These are phyloP conservation scores for Nidularia pulvinata DNA, from an alignment of 768 basidiomycete species.

Conservation along the genomic window DNA sequence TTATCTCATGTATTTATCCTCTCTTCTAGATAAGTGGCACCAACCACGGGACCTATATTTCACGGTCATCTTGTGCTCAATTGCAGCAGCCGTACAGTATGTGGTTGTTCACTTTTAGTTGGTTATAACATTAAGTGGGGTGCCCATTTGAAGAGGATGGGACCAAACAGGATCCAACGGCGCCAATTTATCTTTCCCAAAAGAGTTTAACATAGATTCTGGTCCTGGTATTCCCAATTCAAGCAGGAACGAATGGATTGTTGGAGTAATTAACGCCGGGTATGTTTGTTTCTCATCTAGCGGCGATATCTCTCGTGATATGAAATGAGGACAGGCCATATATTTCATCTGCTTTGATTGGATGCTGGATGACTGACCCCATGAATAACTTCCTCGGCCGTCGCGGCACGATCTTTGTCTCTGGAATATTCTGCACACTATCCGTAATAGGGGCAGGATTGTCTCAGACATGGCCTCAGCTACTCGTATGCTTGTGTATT, in stretches of 20 bases:
- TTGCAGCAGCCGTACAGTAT: slow-evolving; percentile 82
- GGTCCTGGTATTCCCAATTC: slow-evolving; percentile 20
- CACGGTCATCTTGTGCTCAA: slow-evolving; percentile 53
- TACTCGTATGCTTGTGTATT: slow-evolving; percentile 31
- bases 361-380: slow-evolving; percentile 49
- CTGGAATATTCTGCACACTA: slow-evolving; percentile 55
- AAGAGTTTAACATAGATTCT: slow-evolving; percentile 37
- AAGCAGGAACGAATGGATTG: slow-evolving; percentile 58
- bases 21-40: slow-evolving; percentile 39
- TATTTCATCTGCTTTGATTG: slow-evolving; percentile 40
- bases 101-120: background rate
- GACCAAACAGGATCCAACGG: slow-evolving; percentile 68
- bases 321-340: slow-evolving; percentile 31
- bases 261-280: slow-evolving; percentile 71
- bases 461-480: slow-evolving; percentile 54
- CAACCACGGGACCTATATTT: slow-evolving; percentile 41
- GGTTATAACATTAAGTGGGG: background rate
- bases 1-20: background rate
- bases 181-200: slow-evolving; percentile 60
- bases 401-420: slow-evolving; percentile 61
- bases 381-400: slow-evolving; percentile 65
- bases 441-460: slow-evolving; percentile 47
- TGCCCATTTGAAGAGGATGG: slow-evolving; percentile 40
- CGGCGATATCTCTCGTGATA: background rate
- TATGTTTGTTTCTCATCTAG: slow-evolving; percentile 7